phyloP scores from a whole-genome alignment of 345 rosid genomes.

The Noccaea caerulescens region DNA sequence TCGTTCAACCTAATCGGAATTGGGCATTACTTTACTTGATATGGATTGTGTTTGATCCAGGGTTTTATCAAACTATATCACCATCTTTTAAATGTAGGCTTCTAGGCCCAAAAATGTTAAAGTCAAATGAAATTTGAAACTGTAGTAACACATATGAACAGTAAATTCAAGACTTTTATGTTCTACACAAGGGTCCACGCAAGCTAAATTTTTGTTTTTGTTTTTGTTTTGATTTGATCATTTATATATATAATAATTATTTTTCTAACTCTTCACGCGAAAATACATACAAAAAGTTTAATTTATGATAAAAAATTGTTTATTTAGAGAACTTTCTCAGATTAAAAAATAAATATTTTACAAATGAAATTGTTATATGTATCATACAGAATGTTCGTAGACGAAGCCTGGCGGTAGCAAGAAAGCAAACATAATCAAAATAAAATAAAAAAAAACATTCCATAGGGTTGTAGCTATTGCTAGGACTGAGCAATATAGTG shows the following conservation, averaged over 20 bases:
- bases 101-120: background rate
- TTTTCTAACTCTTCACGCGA: too few relatives aligned
- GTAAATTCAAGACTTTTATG: background rate
- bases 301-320: too few relatives aligned
- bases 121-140: background rate
- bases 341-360: too few relatives aligned
- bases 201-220: too few relatives aligned
- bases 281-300: too few relatives aligned
- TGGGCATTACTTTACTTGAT: background rate
- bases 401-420: background rate
- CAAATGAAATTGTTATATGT: too few relatives aligned
- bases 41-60: background rate
- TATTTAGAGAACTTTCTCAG: too few relatives aligned
- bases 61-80: background rate
- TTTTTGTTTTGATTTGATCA: too few relatives aligned
- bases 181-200: too few relatives aligned
- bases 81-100: too few relatives aligned
- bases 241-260: too few relatives aligned
- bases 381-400: background rate
- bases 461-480: conserved; percentile 12
- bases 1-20: background rate
- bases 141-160: too few relatives aligned
- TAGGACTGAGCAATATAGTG: conserved; percentile 34
- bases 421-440: background rate
- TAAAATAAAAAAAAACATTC: conserved; percentile 17